Conservation (phyloP, 768 basidiomycete genomes). For the Suillus bovinus region DNA sequence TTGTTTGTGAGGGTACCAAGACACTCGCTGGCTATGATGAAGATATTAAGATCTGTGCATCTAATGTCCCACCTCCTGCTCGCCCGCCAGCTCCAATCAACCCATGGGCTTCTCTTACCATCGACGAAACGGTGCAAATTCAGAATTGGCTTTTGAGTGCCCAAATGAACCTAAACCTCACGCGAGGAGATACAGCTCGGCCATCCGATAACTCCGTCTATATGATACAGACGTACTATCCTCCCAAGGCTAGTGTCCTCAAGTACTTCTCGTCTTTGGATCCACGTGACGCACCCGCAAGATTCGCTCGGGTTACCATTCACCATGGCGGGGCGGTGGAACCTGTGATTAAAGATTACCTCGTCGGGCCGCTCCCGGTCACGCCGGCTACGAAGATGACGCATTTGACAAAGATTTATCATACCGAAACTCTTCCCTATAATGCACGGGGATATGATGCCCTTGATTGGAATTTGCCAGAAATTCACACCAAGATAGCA, state of each 20-base stretch:
- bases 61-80: slow-evolving; percentile 33
- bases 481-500: slow-evolving; percentile 34
- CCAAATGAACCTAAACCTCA: slow-evolving; percentile 49
- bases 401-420: slow-evolving; percentile 50
- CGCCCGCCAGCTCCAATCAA: slow-evolving; percentile 45
- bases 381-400: slow-evolving; percentile 39
- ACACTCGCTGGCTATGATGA: slow-evolving; percentile 3
- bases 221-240: slow-evolving; percentile 50
- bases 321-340: slow-evolving; percentile 44
- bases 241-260: slow-evolving; percentile 48
- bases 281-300: slow-evolving; percentile 29
- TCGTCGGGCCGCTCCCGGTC: slow-evolving; percentile 59
- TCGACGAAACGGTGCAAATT: slow-evolving; percentile 44
- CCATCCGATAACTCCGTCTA: slow-evolving; percentile 52
- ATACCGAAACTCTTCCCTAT: slow-evolving; percentile 51
- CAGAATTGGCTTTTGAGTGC: slow-evolving; percentile 46
- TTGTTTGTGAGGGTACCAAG: not conserved
- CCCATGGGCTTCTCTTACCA: slow-evolving; percentile 51
- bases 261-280: slow-evolving; percentile 43
- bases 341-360: slow-evolving; percentile 51
- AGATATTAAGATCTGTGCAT: slow-evolving; percentile 36
- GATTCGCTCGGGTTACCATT: slow-evolving; percentile 49
- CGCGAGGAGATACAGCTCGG: slow-evolving; percentile 30
- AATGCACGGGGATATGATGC: slow-evolving; percentile 46
- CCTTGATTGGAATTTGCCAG: slow-evolving; percentile 23